Conservation (phyloP, 441 rosid genomes). For the Populus hybrid region DNA sequence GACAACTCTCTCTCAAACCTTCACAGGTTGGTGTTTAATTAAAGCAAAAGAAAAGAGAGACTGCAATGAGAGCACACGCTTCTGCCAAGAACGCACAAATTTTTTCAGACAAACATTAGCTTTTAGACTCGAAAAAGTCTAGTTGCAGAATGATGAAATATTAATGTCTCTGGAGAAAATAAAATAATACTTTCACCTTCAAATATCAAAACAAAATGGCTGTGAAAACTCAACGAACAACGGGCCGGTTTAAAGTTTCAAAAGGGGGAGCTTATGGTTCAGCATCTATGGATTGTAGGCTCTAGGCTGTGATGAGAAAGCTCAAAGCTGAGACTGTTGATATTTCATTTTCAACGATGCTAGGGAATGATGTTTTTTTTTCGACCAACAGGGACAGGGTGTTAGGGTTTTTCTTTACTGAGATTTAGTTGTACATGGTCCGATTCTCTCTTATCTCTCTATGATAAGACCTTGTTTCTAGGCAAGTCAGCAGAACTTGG, state of each 20-base stretch:
- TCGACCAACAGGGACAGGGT: not conserved
- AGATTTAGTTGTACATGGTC: not conserved
- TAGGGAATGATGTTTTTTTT: not conserved
- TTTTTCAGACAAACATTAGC: slow-evolving; percentile 11
- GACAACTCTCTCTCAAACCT: too few relatives aligned
- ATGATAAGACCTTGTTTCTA: not conserved
- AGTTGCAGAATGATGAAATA: not conserved
- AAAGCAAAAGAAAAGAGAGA: slow-evolving; percentile 5
- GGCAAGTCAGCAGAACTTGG: slow-evolving; percentile 35
- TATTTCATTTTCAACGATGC: not conserved
- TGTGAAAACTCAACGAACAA: not conserved
- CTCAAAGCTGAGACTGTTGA: not conserved
- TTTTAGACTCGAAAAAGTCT: slow-evolving; percentile 2
- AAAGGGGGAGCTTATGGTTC: not conserved
- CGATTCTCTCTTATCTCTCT: not conserved
- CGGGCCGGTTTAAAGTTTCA: not conserved
- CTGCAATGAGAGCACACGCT: slow-evolving; percentile 7
- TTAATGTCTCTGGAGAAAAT: not conserved
- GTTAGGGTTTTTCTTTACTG: not conserved
- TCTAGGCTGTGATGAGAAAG: not conserved
- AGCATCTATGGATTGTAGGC: not conserved
- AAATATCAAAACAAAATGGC: not conserved
- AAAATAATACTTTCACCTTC: not conserved
- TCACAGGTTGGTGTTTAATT: not conserved
- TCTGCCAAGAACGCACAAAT: not conserved